Conservation (phyloP, 208 protist species). For the Leishmania aethiopica region DNA sequence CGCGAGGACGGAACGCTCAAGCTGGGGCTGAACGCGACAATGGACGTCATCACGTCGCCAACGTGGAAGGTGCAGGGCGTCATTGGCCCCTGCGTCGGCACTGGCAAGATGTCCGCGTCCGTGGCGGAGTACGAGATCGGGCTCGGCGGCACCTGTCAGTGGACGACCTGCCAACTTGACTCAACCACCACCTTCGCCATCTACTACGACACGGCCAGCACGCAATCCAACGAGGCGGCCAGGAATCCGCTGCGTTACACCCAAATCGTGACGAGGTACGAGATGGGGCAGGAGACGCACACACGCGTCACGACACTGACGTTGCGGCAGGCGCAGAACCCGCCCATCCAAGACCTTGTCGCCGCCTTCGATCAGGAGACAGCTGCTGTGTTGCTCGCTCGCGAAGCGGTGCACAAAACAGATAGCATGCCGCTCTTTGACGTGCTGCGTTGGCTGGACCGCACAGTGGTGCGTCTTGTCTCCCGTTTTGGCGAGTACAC, state of each 20-base stretch:
- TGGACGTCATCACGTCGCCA: constrained; percentile 96
- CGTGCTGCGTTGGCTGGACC: constrained; percentile 99
- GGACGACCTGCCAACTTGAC: constrained; percentile 96
- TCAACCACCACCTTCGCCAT: constrained; percentile 94
- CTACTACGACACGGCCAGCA: constrained; percentile 96
- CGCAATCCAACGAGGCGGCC: constrained; percentile 34
- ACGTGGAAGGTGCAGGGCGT: constrained; percentile 96
- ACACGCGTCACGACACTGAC: constrained; percentile 91
- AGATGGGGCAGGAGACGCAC: constrained; percentile 78
- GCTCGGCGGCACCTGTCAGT: constrained; percentile 97
- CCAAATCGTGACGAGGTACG: constrained; percentile 97
- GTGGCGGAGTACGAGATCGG: constrained; percentile 94
- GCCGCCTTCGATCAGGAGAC: constrained; percentile 98
- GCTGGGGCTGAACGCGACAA: constrained; percentile 95
- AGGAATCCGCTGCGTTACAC: constrained; percentile 67
- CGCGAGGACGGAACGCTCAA: constrained; percentile 67
- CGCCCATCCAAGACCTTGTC: constrained; percentile 66
- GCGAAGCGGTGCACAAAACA: constrained; percentile 96
- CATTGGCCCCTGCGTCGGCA: constrained; percentile 92
- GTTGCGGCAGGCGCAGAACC: constrained; percentile 49
- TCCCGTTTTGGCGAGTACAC: constrained; percentile 94
- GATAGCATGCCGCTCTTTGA: constrained; percentile 96
- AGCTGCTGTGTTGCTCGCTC: constrained; percentile 97
- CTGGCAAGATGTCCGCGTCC: constrained; percentile 91
- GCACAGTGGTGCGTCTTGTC: constrained; percentile 98